These are phyloP conservation scores for Centella asiatica DNA, from an alignment of 129 eudicot species.

Conservation along the genomic window DNA sequence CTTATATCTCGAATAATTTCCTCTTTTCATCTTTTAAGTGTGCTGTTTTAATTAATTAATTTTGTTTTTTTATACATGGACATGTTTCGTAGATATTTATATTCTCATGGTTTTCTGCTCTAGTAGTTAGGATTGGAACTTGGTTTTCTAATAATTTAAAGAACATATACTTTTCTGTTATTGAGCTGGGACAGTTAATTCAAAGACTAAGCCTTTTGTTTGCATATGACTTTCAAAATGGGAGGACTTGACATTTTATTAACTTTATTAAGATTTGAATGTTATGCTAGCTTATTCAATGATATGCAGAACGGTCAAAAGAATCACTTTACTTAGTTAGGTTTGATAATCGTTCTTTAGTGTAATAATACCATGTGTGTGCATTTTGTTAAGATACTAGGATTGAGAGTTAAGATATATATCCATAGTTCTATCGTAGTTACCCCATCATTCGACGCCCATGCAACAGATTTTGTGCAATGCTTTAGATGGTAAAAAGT, in stretches of 20 bases:
- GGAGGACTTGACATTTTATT: not conserved
- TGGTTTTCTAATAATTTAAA: not conserved
- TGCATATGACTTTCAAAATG: not conserved
- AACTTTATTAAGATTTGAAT: not conserved
- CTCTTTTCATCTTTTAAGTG: too few relatives aligned
- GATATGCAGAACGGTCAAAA: not conserved
- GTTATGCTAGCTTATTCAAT: not conserved
- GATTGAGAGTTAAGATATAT: not conserved
- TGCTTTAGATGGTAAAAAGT: not conserved
- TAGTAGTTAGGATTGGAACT: not conserved
- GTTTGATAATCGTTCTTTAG: not conserved
- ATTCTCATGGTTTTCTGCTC: not conserved
- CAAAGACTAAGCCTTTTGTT: not conserved
- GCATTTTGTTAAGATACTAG: not conserved
- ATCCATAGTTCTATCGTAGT: not conserved
- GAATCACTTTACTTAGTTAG: not conserved
- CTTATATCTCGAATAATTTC: not conserved
- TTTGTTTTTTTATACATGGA: too few relatives aligned
- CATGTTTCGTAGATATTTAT: not conserved
- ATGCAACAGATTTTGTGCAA: not conserved
- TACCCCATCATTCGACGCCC: too few relatives aligned
- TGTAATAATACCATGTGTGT: not conserved
- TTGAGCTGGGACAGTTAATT: not conserved
- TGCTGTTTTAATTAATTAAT: too few relatives aligned
- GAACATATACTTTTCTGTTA: not conserved